Evolutionary conservation across 208 protist genomes (phyloP).

Genomic region (Acanthamoeba castellanii): DNA sequence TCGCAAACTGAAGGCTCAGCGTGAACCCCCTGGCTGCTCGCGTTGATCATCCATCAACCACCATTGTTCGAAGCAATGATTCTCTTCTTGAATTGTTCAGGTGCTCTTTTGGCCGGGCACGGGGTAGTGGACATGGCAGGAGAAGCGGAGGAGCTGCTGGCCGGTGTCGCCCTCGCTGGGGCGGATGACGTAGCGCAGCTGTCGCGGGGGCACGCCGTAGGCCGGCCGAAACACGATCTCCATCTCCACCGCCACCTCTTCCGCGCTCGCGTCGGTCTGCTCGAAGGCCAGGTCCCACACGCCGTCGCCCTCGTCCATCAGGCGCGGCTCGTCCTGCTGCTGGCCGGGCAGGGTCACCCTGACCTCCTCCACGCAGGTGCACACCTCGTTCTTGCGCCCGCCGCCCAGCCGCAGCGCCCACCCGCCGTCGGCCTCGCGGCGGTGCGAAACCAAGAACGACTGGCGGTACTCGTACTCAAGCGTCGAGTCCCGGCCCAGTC

Average conservation of each 20-base stretch:
- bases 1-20: too few species aligned
- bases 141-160: neutral
- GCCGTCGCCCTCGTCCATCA: constrained; percentile 38
- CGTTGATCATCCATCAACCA: too few species aligned
- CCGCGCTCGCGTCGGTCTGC: neutral
- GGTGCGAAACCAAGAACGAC: neutral
- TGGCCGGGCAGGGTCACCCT: neutral
- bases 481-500: neutral
- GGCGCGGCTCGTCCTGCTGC: neutral
- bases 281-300: neutral
- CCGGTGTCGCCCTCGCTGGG: neutral
- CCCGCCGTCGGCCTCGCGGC: neutral
- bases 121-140: neutral
- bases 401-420: neutral
- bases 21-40: too few species aligned
- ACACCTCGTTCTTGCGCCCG: constrained; percentile 40
- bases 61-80: too few species aligned
- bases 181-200: neutral
- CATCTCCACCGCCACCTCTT: neutral
- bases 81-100: too few species aligned
- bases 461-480: neutral
- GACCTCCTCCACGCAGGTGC: constrained; percentile 28
- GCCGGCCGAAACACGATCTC: neutral
- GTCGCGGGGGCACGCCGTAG: neutral
- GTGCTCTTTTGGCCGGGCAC: neutral